Conservation (phyloP, 495 filamentous ascomycete genomes). For the Aspergillus incahuasiensis region DNA sequence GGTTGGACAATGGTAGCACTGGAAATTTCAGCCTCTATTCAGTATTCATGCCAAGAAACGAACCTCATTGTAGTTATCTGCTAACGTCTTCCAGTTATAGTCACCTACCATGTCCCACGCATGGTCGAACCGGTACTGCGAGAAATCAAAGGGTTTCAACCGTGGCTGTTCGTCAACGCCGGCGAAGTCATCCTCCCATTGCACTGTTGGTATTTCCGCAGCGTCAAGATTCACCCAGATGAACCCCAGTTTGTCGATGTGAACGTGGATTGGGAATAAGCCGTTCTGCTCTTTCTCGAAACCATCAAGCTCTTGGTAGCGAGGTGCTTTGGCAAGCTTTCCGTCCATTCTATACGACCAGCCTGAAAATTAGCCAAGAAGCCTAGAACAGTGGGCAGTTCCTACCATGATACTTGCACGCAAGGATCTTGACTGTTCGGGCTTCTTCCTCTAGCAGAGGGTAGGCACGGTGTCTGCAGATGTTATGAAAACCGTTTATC, state of each 20-base stretch:
- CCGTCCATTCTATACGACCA: conserved; percentile 56
- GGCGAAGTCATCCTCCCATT: conserved; percentile 40
- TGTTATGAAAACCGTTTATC: conserved; percentile 54
- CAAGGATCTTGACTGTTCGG: conserved; percentile 46
- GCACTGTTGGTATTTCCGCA: conserved; percentile 29
- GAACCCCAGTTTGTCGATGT: conserved; percentile 43
- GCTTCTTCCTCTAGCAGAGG: conserved; percentile 47
- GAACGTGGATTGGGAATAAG: conserved; percentile 41
- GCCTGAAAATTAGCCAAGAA: conserved; percentile 19
- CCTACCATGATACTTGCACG: conserved; percentile 49
- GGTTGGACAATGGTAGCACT: conserved; percentile 49
- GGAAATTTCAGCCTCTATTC: neutral
- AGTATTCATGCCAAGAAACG: neutral
- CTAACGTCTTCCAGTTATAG: conserved; percentile 49
- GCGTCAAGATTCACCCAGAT: conserved; percentile 48
- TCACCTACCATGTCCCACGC: conserved; percentile 38
- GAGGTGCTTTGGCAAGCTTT: conserved; percentile 53
- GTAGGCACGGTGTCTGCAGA: conserved; percentile 54
- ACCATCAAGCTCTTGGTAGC: conserved; percentile 47
- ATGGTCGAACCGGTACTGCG: conserved; percentile 45
- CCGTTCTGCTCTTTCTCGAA: conserved; percentile 52
- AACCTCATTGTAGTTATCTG: conserved; percentile 42
- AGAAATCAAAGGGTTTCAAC: conserved; percentile 35
- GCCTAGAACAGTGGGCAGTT: no score
- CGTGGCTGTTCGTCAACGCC: conserved; percentile 32